Conservation (phyloP, 257 asterid genomes). For the Plantago elongata region DNA sequence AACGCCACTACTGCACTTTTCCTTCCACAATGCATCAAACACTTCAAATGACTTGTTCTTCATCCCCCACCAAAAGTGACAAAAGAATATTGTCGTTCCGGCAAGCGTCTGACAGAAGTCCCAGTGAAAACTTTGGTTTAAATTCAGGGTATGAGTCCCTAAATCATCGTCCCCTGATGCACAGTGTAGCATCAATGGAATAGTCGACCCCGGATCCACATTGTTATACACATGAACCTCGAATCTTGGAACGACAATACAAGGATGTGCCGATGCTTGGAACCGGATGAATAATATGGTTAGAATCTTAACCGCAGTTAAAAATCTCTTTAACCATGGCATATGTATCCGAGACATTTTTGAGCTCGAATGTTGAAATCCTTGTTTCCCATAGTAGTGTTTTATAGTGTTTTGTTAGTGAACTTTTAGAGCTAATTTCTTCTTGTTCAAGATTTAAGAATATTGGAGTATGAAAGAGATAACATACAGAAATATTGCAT, state of each 20-base stretch:
- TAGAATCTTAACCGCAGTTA: too few relatives aligned
- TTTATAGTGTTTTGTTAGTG: too few relatives aligned
- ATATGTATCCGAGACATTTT: background rate
- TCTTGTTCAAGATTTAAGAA: too few relatives aligned
- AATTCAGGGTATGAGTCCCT: background rate
- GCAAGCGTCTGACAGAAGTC: background rate
- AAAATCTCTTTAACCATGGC: background rate
- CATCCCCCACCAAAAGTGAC: constrained; percentile 8
- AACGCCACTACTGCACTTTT: background rate
- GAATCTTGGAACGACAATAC: background rate
- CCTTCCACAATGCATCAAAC: background rate
- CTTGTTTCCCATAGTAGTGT: too few relatives aligned
- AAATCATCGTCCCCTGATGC: background rate
- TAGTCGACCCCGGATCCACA: background rate
- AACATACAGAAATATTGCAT: too few relatives aligned
- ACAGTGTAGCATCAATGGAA: background rate
- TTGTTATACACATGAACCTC: background rate
- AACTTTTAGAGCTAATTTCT: too few relatives aligned
- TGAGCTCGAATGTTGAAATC: too few relatives aligned
- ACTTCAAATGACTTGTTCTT: background rate
- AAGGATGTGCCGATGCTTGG: background rate
- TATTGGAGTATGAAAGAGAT: too few relatives aligned
- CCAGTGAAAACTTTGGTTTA: background rate
- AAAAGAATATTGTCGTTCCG: background rate
- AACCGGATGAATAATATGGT: background rate